phyloP scores from a whole-genome alignment of 768 basidiomycete genomes.

The Amanita molliuscula region DNA sequence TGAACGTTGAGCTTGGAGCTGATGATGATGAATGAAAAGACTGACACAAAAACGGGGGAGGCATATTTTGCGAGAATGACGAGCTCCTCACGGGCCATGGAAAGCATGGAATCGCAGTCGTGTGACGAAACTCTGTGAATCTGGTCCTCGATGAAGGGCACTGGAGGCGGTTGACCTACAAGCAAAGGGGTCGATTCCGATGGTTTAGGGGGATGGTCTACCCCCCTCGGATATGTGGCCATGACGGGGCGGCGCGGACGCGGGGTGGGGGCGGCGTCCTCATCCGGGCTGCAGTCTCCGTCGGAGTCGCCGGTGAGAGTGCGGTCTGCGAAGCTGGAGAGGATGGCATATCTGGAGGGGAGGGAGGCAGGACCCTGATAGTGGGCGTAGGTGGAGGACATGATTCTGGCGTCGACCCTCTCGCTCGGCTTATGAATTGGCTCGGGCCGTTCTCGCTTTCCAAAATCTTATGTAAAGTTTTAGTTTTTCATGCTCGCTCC shows the following conservation, averaged over 20 bases:
- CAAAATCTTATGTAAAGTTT: too few species aligned
- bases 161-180: constrained; percentile 23
- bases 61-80: constrained; percentile 51
- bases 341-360: constrained; percentile 55
- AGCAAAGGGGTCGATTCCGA: constrained; percentile 54
- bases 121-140: constrained; percentile 23
- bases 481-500: constrained; percentile 27
- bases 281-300: constrained; percentile 12
- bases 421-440: background rate
- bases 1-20: background rate
- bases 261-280: constrained; percentile 24
- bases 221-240: constrained; percentile 13
- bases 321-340: constrained; percentile 35
- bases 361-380: constrained; percentile 49
- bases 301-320: background rate
- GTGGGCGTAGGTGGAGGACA: constrained; percentile 44
- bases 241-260: constrained; percentile 10
- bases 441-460: too few species aligned
- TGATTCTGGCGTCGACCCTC: constrained; percentile 7
- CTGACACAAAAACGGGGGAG: constrained; percentile 63
- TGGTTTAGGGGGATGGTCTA: constrained; percentile 6
- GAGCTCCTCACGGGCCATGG: constrained; percentile 48
- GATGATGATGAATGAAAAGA: constrained; percentile 7
- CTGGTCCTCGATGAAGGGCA: constrained; percentile 48
- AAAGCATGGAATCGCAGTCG: constrained; percentile 19